Percentiles rank a stretch among this genome's conserved stretches.
Evolutionary conservation across 495 filamentous ascomycete genomes (phyloP).

Genomic region (Penicillium mononematosum): DNA sequence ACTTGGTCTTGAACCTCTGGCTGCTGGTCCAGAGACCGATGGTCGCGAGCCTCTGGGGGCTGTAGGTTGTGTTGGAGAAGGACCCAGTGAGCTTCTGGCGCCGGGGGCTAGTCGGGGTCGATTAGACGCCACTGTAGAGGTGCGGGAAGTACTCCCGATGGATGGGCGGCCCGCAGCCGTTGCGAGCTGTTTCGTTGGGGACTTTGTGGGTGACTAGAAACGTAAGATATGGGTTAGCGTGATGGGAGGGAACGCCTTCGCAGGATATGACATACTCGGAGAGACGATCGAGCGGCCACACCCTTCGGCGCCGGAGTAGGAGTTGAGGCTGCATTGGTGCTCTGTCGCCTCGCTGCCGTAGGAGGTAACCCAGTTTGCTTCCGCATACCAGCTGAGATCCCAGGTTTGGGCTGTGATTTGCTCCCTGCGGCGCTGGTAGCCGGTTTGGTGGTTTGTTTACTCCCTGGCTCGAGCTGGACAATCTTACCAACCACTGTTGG

Average conservation of each 20-base stretch:
- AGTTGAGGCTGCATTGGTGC: conserved; percentile 60
- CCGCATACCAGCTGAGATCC: conserved; percentile 32
- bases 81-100: conserved; percentile 66
- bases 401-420: conserved; percentile 34
- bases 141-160: conserved; percentile 51
- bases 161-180: conserved; percentile 52
- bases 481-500: conserved; percentile 58
- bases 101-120: conserved; percentile 55
- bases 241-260: background rate
- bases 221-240: conserved; percentile 14
- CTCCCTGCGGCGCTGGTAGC: conserved; percentile 28
- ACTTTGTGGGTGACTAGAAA: conserved; percentile 70
- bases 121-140: conserved; percentile 39
- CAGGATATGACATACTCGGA: conserved; percentile 51
- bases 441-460: conserved; percentile 35
- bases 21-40: conserved; percentile 39
- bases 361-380: conserved; percentile 48
- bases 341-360: conserved; percentile 58
- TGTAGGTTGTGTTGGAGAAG: conserved; percentile 47
- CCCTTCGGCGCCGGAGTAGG: conserved; percentile 59
- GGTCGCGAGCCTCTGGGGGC: conserved; percentile 36
- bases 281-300: conserved; percentile 48
- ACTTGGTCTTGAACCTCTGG: conserved; percentile 37
- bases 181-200: conserved; percentile 72
- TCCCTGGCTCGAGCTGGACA: conserved; percentile 53